These are phyloP conservation scores for Microbotryum violaceum DNA, from an alignment of 1,284 basidiomycete species.

Conservation along the genomic window DNA sequence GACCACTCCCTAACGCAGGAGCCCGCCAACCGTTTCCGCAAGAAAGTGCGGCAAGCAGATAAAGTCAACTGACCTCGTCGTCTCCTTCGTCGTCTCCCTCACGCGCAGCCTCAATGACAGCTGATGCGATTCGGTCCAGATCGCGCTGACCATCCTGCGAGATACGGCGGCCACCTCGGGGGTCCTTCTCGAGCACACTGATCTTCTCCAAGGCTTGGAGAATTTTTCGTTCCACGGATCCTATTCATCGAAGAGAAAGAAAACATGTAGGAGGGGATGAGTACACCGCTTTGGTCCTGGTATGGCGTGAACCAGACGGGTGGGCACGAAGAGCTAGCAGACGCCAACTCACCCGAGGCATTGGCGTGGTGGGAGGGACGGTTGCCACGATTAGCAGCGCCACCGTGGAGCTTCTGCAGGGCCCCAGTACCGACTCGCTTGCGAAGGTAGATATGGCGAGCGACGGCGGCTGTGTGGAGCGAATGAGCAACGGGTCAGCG, in stretches of 20 bases:
- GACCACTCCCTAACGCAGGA: not conserved
- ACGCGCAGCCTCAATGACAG: conserved; percentile 79
- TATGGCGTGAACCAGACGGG: not conserved
- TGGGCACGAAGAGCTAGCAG: not conserved
- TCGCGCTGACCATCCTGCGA: conserved; percentile 94
- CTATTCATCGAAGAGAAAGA: no score
- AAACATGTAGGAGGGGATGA: no score
- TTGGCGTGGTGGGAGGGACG: conserved; percentile 89
- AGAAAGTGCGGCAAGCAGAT: no score
- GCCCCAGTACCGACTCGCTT: conserved; percentile 97
- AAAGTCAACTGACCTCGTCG: conserved; percentile 52
- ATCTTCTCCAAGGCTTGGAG: conserved; percentile 98
- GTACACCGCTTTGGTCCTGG: no score
- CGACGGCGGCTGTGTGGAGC: conserved; percentile 69
- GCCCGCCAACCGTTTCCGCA: no score
- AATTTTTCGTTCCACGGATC: conserved; percentile 46
- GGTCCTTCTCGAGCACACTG: conserved; percentile 84
- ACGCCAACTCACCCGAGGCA: conserved; percentile 54
- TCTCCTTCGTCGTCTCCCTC: conserved; percentile 81
- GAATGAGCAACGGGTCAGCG: conserved; percentile 7
- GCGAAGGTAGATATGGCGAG: conserved; percentile 99
- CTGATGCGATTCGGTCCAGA: conserved; percentile 96
- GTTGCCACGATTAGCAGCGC: conserved; percentile 88
- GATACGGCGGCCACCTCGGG: conserved; percentile 92
- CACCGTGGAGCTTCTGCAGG: conserved; percentile 93